Base-by-base conservation (phyloP, 2,329 filamentous ascomycete genomes). In the Hypoxylon sp. region DNA sequence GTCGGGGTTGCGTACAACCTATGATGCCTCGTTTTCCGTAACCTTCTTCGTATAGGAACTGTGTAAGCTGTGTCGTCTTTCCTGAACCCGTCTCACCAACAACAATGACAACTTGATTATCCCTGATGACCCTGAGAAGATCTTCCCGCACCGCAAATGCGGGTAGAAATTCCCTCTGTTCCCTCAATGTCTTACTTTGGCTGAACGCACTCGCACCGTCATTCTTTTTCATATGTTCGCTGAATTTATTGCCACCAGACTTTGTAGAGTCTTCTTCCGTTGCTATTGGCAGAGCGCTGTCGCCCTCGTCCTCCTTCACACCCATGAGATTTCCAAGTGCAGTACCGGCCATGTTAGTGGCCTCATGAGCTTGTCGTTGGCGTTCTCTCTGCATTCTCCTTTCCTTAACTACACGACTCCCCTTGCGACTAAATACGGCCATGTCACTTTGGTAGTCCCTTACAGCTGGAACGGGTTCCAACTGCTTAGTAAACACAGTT, bases 131-230 rank as follows among this genome's bases (percentile, higher is more conserved):
- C 52, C 93, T 88, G 57, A 99, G 82, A 5, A 99, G 83, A 72
- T 99, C 95, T 79, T 99, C 96, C 38, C 97, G 88, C 1, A 99
- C 96, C 0, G 96, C 96, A 83, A 99, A 99, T 0, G 97, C 97
- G 0, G 96, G 96, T 5, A 99, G 83, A 74, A 90, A 99, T 76
- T 99, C 93, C 73, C 96, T 88, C 79, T 99, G 96, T 78, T 99
- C 96, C 66, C 90, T 87, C 57, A 99, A 81, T 0, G 93, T 91
- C 80, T 98, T 98, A 82, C 89, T 97, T 75, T 93, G 91, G 78
- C 94, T 98, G 80, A 99, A 99, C 65, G 90, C 91, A 79, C 94
- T 98, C 36, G 94, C 92, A 1, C 91, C 91, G 66, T 94, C 91
- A 70, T 88, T 91, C 78, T 93, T 94, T 80, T 97, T 97, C 83